A percentile compares a stretch with the other conserved stretches of the same genome.
Evolutionary conservation across 164 flowering plant genomes (phyloP).

Genomic region (Aristolochia fimbriata): DNA sequence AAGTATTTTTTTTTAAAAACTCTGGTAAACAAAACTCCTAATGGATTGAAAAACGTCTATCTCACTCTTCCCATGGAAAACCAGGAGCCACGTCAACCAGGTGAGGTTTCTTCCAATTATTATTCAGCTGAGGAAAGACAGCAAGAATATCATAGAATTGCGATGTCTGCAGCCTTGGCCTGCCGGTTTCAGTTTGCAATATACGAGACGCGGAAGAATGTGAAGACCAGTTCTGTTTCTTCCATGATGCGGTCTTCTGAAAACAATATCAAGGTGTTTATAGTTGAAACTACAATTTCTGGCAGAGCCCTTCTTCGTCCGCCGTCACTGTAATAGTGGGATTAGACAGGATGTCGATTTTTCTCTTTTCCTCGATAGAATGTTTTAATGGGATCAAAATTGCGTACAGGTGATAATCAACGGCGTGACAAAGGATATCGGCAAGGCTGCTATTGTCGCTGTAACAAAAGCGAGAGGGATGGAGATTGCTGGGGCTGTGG

Average conservation of each 20-base stretch:
- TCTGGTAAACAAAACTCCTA: no score
- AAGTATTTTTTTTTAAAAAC: no score
- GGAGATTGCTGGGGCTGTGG: conserved; percentile 94
- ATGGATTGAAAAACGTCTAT: no score
- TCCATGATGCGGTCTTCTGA: conserved; percentile 57
- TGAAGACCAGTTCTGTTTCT: conserved; percentile 24
- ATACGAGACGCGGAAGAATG: conserved; percentile 11
- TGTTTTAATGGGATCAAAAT: no score
- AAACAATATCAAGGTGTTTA: conserved; percentile 54
- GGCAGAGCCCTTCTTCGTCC: not conserved
- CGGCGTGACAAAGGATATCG: conserved; percentile 93
- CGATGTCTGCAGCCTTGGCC: conserved; percentile 57
- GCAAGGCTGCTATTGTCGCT: conserved; percentile 74
- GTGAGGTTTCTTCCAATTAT: not conserved
- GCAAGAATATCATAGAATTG: not conserved
- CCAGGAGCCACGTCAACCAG: no score
- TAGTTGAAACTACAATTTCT: not conserved
- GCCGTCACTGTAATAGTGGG: not conserved
- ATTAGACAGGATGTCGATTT: conserved; percentile 5
- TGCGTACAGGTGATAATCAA: conserved; percentile 53
- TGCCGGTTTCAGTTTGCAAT: conserved; percentile 25
- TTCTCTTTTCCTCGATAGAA: conserved; percentile 3
- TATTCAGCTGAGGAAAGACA: not conserved
- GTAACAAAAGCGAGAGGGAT: conserved; percentile 83
- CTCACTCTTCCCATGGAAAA: no score